Percentiles rank a stretch among this genome's conserved stretches.
These are phyloP conservation scores for Neofusicoccum sp. DNA, from an alignment of 2,329 filamentous ascomycete species.

Conservation along the genomic window DNA sequence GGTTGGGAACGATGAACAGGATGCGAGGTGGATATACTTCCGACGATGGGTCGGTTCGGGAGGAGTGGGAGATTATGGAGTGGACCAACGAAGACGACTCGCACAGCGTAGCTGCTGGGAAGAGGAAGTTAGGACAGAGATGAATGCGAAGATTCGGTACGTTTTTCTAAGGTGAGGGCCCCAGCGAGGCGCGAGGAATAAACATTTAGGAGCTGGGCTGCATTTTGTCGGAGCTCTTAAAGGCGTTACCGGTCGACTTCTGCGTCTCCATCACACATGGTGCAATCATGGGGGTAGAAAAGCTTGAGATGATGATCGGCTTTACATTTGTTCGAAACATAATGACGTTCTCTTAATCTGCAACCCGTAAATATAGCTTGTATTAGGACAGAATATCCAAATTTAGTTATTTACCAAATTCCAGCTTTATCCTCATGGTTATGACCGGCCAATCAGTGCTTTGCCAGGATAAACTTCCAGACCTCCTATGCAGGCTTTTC, in stretches of 20 bases:
- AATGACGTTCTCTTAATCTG: neutral
- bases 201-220: neutral
- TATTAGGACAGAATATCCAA: neutral
- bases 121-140: slow-evolving; percentile 40
- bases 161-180: too few relatives aligned
- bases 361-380: neutral
- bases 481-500: neutral
- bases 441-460: neutral
- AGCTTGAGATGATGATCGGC: too few relatives aligned
- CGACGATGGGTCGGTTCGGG: slow-evolving; percentile 61
- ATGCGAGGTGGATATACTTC: slow-evolving; percentile 59
- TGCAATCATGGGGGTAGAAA: neutral
- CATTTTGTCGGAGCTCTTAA: neutral
- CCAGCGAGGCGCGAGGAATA: too few relatives aligned
- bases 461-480: neutral
- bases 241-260: neutral
- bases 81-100: slow-evolving; percentile 45
- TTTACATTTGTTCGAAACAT: neutral
- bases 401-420: neutral
- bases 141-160: too few relatives aligned
- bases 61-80: slow-evolving; percentile 85
- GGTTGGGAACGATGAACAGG: slow-evolving; percentile 65
- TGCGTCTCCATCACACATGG: neutral
- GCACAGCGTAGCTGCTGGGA: slow-evolving; percentile 25
- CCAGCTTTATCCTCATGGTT: neutral